phyloP scores from a whole-genome alignment of 345 rosid species.

The Noccaea bulbosa region DNA sequence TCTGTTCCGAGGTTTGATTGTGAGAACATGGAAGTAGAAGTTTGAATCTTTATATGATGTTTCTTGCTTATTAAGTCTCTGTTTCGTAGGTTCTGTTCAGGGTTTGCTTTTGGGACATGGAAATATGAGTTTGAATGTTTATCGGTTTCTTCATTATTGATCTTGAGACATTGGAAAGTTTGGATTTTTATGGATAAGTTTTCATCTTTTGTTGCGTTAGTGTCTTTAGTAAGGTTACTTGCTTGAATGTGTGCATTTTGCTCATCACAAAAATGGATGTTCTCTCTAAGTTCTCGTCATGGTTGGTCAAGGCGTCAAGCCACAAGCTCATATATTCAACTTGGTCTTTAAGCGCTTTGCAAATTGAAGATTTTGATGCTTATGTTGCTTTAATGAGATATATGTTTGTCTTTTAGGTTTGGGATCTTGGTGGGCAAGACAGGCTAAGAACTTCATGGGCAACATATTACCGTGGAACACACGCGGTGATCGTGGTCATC shows the following conservation, averaged over 20 bases:
- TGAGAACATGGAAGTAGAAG: not conserved
- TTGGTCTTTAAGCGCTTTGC: not conserved
- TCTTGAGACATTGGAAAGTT: no score
- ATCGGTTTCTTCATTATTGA: not conserved
- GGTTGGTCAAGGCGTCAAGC: not conserved
- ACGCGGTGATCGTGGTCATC: conserved; percentile 82
- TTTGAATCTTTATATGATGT: not conserved
- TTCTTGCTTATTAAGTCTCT: not conserved
- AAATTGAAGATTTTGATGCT: not conserved
- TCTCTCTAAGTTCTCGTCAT: conserved; percentile 13
- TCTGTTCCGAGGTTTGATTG: not conserved
- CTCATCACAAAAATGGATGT: not conserved
- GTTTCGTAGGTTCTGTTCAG: not conserved
- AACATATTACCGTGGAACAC: conserved; percentile 90
- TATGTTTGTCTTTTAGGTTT: conserved; percentile 59
- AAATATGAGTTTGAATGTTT: not conserved
- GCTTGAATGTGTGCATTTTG: not conserved
- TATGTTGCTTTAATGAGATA: not conserved
- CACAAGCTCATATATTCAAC: not conserved
- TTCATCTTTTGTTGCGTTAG: not conserved
- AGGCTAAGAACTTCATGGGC: conserved; percentile 95
- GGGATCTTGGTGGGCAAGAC: conserved; percentile 99
- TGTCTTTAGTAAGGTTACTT: not conserved
- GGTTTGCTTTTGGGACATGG: conserved; percentile 4
- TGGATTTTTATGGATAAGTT: no score